Evolutionary conservation across 73 alveolate species (phyloP).

Genomic region (Tetrahymena malaccensis): DNA sequence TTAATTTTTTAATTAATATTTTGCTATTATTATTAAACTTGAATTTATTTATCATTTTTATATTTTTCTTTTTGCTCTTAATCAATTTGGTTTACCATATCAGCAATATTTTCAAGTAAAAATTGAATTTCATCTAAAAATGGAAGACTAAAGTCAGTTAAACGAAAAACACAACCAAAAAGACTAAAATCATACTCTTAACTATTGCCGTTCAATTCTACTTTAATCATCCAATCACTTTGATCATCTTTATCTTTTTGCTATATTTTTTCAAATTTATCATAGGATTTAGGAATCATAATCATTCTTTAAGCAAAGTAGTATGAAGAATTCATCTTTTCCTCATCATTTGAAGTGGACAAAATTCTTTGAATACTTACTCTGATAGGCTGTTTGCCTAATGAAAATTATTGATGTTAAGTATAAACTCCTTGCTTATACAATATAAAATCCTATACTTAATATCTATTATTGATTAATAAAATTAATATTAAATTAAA

Average conservation of each 20-base stretch:
- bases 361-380: background rate
- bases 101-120: background rate
- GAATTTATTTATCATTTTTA: background rate
- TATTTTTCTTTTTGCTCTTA: background rate
- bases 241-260: background rate
- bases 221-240: background rate
- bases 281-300: background rate
- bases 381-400: background rate
- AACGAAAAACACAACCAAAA: background rate
- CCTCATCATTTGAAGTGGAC: background rate
- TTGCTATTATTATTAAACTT: background rate
- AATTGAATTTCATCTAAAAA: background rate
- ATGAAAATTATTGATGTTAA: background rate
- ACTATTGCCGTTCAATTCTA: background rate
- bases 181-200: background rate
- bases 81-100: background rate
- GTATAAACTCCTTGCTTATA: background rate
- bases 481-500: too few relatives aligned
- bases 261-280: background rate
- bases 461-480: background rate
- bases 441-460: background rate
- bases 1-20: background rate
- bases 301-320: background rate
- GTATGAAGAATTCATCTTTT: background rate
- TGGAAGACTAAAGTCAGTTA: background rate